A percentile compares a stretch with the other conserved stretches of the same genome.
These are phyloP conservation scores for Xenoacremonium recifei DNA, from an alignment of 2,329 filamentous ascomycete genomes.

Conservation along the genomic window DNA sequence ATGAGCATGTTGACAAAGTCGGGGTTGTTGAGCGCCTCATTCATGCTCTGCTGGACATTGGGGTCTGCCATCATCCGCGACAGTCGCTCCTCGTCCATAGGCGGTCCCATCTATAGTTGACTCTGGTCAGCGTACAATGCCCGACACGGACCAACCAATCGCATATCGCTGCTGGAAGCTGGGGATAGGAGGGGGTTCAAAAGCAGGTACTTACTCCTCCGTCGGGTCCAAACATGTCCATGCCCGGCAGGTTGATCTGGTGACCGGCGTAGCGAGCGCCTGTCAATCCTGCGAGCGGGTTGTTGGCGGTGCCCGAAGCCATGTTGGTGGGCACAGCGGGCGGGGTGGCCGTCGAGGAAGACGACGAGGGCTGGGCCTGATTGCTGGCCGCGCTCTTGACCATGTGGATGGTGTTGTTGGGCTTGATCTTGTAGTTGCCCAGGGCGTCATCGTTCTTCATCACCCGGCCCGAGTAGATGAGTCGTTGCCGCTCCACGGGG, in stretches of 20 bases:
- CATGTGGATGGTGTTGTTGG: conserved; percentile 91
- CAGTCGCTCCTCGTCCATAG: conserved; percentile 76
- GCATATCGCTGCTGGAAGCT: no score
- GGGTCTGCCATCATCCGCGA: conserved; percentile 86
- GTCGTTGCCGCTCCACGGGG: conserved; percentile 81
- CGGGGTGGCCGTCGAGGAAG: conserved; percentile 40
- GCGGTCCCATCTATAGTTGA: conserved; percentile 76
- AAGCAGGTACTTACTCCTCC: conserved; percentile 80
- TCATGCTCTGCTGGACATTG: conserved; percentile 81
- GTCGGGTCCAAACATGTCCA: conserved; percentile 88
- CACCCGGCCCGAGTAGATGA: conserved; percentile 96
- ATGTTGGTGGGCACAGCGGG: conserved; percentile 67
- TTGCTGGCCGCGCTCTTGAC: conserved; percentile 97
- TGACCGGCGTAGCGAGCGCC: conserved; percentile 93
- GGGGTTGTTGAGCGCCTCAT: conserved; percentile 95
- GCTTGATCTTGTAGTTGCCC: conserved; percentile 88
- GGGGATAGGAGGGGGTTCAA: no score
- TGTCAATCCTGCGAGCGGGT: conserved; percentile 85
- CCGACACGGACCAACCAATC: no score
- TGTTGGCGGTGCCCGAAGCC: conserved; percentile 80
- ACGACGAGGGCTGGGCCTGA: conserved; percentile 42
- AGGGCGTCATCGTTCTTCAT: conserved; percentile 92
- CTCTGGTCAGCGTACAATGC: no score
- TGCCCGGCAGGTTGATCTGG: conserved; percentile 75
- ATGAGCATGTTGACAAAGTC: conserved; percentile 93